phyloP scores from a whole-genome alignment of 2,329 filamentous ascomycete species.

The Aspergillus neoniger region DNA sequence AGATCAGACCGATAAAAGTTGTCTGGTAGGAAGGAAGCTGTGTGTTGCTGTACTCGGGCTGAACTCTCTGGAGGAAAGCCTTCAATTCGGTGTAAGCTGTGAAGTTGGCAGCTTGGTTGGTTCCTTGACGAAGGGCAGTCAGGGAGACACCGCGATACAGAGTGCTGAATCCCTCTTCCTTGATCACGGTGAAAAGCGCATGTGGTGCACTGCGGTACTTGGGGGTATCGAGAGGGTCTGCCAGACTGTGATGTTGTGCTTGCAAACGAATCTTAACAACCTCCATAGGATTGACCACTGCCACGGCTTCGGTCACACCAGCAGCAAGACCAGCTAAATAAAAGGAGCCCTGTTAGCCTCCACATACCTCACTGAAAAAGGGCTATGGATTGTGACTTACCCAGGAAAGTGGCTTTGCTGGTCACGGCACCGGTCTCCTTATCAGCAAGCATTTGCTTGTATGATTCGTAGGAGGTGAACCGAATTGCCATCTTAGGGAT shows the following conservation, averaged over 20 bases:
- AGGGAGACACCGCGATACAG: slow-evolving; percentile 92
- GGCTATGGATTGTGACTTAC: slow-evolving; percentile 45
- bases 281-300: slow-evolving; percentile 97
- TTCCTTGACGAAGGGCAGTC: slow-evolving; percentile 90
- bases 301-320: slow-evolving; percentile 93
- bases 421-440: slow-evolving; percentile 66
- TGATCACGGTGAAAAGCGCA: slow-evolving; percentile 80
- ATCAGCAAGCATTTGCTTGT: slow-evolving; percentile 80
- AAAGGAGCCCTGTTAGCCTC: slow-evolving; percentile 12
- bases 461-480: slow-evolving; percentile 95
- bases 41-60: slow-evolving; percentile 65
- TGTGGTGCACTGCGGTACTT: slow-evolving; percentile 96
- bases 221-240: slow-evolving; percentile 90
- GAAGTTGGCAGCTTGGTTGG: slow-evolving; percentile 98
- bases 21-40: slow-evolving; percentile 87
- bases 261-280: slow-evolving; percentile 98
- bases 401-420: slow-evolving; percentile 70
- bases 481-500: slow-evolving; percentile 99
- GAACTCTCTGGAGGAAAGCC: slow-evolving; percentile 69
- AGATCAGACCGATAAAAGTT: slow-evolving; percentile 83
- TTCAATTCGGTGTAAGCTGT: slow-evolving; percentile 96
- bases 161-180: slow-evolving; percentile 84
- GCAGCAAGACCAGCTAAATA: slow-evolving; percentile 76
- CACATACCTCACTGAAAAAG: background rate
- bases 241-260: slow-evolving; percentile 97